Conservation (phyloP, 2,329 filamentous ascomycete genomes). For the Hyphodiscus sp. region DNA sequence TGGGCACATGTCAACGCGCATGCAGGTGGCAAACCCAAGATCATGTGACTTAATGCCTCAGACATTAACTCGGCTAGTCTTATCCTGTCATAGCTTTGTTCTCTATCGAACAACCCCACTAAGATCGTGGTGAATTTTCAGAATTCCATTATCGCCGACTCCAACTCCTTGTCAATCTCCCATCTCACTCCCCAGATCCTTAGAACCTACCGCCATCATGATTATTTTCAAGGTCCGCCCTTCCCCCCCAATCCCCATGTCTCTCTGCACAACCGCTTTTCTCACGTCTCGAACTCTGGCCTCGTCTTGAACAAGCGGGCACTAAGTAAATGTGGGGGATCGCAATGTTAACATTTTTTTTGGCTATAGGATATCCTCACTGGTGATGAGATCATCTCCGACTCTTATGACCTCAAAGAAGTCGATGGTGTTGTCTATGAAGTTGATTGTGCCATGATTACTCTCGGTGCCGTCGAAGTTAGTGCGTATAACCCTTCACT, state of each 20-base stretch:
- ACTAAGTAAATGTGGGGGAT: conserved; percentile 2
- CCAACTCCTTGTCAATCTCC: conserved; percentile 2
- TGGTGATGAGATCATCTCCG: conserved; percentile 93
- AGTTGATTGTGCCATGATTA: conserved; percentile 87
- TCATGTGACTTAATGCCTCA: neutral
- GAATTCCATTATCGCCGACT: conserved; percentile 1
- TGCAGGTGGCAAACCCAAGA: no score
- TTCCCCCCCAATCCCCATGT: neutral
- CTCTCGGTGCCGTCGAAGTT: conserved; percentile 66
- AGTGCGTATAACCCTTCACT: conserved; percentile 39
- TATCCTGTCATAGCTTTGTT: neutral
- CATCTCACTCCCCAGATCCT: neutral
- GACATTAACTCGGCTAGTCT: neutral
- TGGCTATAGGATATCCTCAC: conserved; percentile 72
- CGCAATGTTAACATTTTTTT: conserved; percentile 8
- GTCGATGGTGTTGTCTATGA: conserved; percentile 79
- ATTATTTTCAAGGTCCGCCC: conserved; percentile 48
- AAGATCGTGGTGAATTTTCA: neutral
- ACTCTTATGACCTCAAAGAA: conserved; percentile 81
- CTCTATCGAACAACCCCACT: neutral
- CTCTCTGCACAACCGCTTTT: neutral
- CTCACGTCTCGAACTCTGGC: neutral
- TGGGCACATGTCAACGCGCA: no score
- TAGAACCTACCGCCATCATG: conserved; percentile 36
- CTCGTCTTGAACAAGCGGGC: neutral